These are phyloP conservation scores for Chenopodium formosanum DNA, from an alignment of 148 eudicot species.

Conservation along the genomic window DNA sequence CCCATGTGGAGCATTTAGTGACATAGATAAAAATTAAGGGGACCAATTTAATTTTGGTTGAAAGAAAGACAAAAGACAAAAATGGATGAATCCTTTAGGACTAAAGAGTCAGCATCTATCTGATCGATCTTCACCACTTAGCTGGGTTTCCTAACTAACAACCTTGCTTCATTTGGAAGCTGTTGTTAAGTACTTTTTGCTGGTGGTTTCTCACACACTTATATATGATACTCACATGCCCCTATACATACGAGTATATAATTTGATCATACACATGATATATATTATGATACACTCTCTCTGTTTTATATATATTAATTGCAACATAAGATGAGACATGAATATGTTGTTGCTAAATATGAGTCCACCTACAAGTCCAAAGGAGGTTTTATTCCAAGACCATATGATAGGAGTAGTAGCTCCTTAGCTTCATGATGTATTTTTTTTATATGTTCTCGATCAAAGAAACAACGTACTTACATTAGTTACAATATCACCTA, in stretches of 20 bases:
- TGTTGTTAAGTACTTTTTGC: slow-evolving; percentile 15
- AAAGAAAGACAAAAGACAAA: slow-evolving; percentile 5
- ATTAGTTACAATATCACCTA: too few relatives aligned
- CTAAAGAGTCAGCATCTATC: slow-evolving; percentile 18
- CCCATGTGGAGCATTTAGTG: slow-evolving; percentile 44
- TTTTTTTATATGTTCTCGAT: too few relatives aligned
- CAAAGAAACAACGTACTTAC: too few relatives aligned
- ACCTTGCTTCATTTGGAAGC: slow-evolving; percentile 21
- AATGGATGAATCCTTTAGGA: slow-evolving; percentile 5
- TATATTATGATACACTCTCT: too few relatives aligned
- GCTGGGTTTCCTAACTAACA: slow-evolving; percentile 20
- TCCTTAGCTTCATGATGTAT: too few relatives aligned
- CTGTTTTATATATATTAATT: neutral
- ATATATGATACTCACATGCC: slow-evolving; percentile 7
- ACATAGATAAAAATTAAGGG: neutral
- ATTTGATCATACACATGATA: neutral
- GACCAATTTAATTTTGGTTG: slow-evolving; percentile 13
- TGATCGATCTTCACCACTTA: slow-evolving; percentile 1
- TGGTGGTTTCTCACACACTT: slow-evolving; percentile 15
- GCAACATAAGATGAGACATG: too few relatives aligned
- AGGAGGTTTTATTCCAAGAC: too few relatives aligned
- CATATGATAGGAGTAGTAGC: too few relatives aligned
- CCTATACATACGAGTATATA: neutral
- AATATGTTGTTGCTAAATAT: too few relatives aligned
- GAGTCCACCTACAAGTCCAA: too few relatives aligned